A percentile compares a stretch with the other conserved stretches of the same genome.
Conservation (phyloP, 768 basidiomycete genomes). For the Gymnopilus junonius region DNA sequence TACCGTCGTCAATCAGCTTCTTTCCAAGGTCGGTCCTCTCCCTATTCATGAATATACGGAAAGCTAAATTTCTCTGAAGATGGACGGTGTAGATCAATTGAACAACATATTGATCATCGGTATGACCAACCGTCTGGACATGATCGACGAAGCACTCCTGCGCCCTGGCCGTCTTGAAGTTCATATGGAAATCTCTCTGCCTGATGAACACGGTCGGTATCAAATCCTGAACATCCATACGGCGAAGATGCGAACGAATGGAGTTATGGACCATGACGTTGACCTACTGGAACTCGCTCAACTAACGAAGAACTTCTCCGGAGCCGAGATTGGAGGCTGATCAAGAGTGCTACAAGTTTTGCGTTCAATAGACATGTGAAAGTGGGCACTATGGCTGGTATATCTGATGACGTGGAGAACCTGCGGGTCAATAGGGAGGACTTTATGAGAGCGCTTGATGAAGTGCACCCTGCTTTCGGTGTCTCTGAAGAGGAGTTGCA, state of each 20-base stretch:
- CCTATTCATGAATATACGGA: background rate
- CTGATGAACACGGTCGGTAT: conserved; percentile 88
- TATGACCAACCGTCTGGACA: conserved; percentile 98
- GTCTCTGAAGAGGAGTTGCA: conserved; percentile 95
- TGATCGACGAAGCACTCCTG: conserved; percentile 98
- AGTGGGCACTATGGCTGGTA: conserved; percentile 95
- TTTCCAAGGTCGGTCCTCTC: conserved; percentile 76
- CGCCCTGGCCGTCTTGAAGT: conserved; percentile 99
- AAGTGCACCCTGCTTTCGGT: conserved; percentile 97
- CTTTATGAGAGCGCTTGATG: conserved; percentile 89
- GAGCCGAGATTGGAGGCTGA: conserved; percentile 95
- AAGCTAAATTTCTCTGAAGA: conserved; percentile 48
- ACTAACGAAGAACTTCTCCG: conserved; percentile 95
- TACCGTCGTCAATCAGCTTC: conserved; percentile 96
- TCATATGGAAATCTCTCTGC: conserved; percentile 98
- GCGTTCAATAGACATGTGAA: conserved; percentile 98
- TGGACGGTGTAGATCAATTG: conserved; percentile 98
- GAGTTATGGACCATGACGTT: conserved; percentile 88
- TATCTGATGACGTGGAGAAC: conserved; percentile 94
- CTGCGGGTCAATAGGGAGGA: conserved; percentile 85
- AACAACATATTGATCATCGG: conserved; percentile 99
- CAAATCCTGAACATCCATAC: conserved; percentile 98
- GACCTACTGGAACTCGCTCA: conserved; percentile 81
- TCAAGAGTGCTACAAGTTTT: conserved; percentile 98
- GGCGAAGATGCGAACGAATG: conserved; percentile 88